Conservation (phyloP, 768 basidiomycete species). For the Lentinus tigrinus region DNA sequence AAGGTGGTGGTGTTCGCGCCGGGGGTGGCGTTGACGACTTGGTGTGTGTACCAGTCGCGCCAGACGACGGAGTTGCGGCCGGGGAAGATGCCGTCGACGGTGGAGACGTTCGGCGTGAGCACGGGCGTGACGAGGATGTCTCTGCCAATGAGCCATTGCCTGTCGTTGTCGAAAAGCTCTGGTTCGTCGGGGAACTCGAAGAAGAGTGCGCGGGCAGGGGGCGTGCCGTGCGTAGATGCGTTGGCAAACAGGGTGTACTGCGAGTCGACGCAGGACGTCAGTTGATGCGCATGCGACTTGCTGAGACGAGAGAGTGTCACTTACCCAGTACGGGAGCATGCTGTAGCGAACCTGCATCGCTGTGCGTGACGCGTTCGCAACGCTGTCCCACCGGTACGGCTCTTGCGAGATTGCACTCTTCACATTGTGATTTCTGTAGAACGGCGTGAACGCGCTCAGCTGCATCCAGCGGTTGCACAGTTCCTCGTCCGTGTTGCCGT, state of each 20-base stretch:
- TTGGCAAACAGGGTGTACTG: constrained; percentile 65
- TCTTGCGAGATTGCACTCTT: constrained; percentile 58
- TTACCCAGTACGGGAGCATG: constrained; percentile 52
- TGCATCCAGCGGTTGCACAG: constrained; percentile 77
- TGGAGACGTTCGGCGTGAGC: constrained; percentile 56
- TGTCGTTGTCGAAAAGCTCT: constrained; percentile 57
- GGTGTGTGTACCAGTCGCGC: constrained; percentile 57
- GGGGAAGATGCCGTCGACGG: constrained; percentile 62
- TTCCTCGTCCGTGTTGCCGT: constrained; percentile 62
- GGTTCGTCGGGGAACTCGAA: constrained; percentile 66
- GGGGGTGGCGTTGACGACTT: constrained; percentile 34
- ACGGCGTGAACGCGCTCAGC: constrained; percentile 76
- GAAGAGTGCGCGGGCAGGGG: constrained; percentile 61
- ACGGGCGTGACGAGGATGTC: constrained; percentile 71
- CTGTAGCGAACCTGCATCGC: constrained; percentile 65
- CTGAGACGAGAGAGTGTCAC: no score
- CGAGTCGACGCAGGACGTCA: no score
- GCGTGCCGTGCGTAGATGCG: constrained; percentile 56
- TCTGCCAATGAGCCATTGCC: constrained; percentile 69
- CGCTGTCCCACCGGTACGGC: constrained; percentile 62
- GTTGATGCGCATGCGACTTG: no score
- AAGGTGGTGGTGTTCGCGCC: constrained; percentile 44
- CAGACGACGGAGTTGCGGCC: constrained; percentile 36
- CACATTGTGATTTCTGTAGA: constrained; percentile 71
- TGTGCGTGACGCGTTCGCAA: constrained; percentile 57